These are phyloP conservation scores for Phalaenopsis equestris DNA, from an alignment of 106 monocot genomes.

Conservation along the genomic window DNA sequence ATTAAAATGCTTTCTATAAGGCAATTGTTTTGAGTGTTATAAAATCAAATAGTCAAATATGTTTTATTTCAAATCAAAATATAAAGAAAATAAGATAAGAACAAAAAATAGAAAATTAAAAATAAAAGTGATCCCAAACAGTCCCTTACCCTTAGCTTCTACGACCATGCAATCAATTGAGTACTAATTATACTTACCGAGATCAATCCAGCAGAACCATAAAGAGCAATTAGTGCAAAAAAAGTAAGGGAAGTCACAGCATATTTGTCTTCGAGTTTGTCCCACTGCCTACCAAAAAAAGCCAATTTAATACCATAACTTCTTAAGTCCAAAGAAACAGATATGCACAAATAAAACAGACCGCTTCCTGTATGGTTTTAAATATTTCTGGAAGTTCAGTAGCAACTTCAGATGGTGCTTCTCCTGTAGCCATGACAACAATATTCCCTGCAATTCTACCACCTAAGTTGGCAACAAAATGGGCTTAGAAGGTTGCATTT, in stretches of 20 bases:
- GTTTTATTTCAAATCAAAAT: too few species aligned
- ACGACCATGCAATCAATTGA: not conserved
- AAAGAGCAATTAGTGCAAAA: constrained; percentile 47
- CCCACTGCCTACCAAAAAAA: constrained; percentile 55
- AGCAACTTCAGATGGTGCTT: constrained; percentile 24
- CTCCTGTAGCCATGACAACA: constrained; percentile 43
- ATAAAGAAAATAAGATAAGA: too few species aligned
- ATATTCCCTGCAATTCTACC: constrained; percentile 30
- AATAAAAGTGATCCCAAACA: too few species aligned
- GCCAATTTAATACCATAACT: not conserved
- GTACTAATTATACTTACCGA: constrained; percentile 32
- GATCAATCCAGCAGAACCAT: constrained; percentile 59
- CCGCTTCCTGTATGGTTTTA: constrained; percentile 48
- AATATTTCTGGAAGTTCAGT: constrained; percentile 40
- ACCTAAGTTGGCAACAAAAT: constrained; percentile 4
- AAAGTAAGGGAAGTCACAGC: constrained; percentile 46
- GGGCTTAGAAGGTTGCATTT: not conserved
- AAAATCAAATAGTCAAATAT: too few species aligned
- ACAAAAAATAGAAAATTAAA: too few species aligned
- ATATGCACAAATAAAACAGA: constrained; percentile 1
- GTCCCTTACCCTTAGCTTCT: not conserved
- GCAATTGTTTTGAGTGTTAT: too few species aligned
- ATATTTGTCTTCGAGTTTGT: constrained; percentile 82
- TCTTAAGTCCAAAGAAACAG: not conserved
- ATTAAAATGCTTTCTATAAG: too few species aligned